Evolutionary conservation across 2,329 filamentous ascomycete genomes (phyloP).

Genomic region (Arthrobotrys sphaeroides): DNA sequence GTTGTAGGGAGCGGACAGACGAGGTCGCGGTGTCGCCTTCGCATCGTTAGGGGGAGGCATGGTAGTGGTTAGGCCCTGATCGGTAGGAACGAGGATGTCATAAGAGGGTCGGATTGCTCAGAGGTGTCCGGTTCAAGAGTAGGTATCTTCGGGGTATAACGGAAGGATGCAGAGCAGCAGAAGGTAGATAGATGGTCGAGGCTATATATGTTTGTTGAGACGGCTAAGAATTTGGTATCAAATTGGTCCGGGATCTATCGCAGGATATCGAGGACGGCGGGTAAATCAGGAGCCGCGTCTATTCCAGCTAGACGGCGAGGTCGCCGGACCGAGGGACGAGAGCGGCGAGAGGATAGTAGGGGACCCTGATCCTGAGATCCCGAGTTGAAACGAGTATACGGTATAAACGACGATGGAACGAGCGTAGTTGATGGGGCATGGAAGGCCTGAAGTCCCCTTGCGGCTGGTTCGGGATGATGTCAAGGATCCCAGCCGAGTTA

Average conservation of each 20-base stretch:
- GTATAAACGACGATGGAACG: slow-evolving; percentile 2
- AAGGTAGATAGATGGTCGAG: not conserved
- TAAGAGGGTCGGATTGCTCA: not conserved
- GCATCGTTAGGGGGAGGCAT: slow-evolving; percentile 31
- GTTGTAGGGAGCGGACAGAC: slow-evolving; percentile 24
- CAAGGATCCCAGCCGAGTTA: slow-evolving; percentile 37
- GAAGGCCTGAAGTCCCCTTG: slow-evolving; percentile 3
- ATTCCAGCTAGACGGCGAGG: slow-evolving; percentile 19
- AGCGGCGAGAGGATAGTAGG: not conserved
- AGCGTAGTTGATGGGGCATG: not conserved
- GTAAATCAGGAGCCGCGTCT: slow-evolving; percentile 9
- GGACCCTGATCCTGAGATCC: not conserved
- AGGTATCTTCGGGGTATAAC: not conserved
- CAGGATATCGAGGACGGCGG: not conserved
- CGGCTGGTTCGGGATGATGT: slow-evolving; percentile 29
- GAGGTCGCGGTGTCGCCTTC: slow-evolving; percentile 22
- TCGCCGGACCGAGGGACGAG: not conserved
- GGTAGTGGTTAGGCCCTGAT: not conserved
- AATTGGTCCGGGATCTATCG: slow-evolving; percentile 25
- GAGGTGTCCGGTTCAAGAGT: not conserved
- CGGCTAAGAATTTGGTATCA: not conserved
- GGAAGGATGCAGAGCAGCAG: not conserved
- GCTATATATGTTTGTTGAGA: not conserved
- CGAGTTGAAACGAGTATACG: not conserved
- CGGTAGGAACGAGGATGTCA: not conserved